These are phyloP conservation scores for Monoraphidium neglectum DNA, from an alignment of 139 green algal genomes.

Conservation along the genomic window DNA sequence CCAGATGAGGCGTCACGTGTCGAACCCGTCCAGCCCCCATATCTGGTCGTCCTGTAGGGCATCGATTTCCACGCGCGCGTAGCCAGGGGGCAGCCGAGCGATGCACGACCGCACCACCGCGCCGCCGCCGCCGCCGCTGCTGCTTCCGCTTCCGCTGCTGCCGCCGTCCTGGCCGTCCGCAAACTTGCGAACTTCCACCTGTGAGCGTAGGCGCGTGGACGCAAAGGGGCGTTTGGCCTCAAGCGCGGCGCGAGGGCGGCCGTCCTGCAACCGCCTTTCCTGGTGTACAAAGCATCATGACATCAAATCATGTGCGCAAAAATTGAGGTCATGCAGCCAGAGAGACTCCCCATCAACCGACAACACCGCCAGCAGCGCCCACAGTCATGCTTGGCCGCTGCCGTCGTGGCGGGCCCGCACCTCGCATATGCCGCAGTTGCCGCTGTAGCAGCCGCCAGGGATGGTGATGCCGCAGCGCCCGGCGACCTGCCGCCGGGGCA, in stretches of 20 bases:
- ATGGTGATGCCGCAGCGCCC: background rate
- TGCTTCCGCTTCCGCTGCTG: background rate
- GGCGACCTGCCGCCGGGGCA: background rate
- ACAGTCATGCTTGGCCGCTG: too few species aligned
- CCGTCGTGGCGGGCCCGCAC: too few species aligned
- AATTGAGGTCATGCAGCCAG: too few species aligned
- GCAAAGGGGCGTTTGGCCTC: too few species aligned
- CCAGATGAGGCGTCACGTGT: background rate
- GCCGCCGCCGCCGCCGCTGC: background rate
- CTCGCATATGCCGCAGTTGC: conserved; percentile 6
- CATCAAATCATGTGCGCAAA: too few species aligned
- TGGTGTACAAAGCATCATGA: too few species aligned
- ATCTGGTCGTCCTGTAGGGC: background rate
- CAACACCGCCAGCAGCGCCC: too few species aligned
- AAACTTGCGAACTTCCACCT: background rate
- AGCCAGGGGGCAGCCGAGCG: background rate
- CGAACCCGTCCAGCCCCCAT: conserved; percentile 8
- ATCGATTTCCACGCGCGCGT: background rate
- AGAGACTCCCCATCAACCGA: too few species aligned
- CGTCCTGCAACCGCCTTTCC: too few species aligned
- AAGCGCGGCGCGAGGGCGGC: too few species aligned
- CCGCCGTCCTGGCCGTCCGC: background rate
- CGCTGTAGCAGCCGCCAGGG: background rate
- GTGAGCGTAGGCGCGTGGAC: too few species aligned
- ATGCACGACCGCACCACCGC: conserved; percentile 1